A percentile compares a stretch with the other conserved stretches of the same genome.
These are phyloP conservation scores for Microdochium paspali DNA, from an alignment of 2,329 filamentous ascomycete species.

Conservation along the genomic window DNA sequence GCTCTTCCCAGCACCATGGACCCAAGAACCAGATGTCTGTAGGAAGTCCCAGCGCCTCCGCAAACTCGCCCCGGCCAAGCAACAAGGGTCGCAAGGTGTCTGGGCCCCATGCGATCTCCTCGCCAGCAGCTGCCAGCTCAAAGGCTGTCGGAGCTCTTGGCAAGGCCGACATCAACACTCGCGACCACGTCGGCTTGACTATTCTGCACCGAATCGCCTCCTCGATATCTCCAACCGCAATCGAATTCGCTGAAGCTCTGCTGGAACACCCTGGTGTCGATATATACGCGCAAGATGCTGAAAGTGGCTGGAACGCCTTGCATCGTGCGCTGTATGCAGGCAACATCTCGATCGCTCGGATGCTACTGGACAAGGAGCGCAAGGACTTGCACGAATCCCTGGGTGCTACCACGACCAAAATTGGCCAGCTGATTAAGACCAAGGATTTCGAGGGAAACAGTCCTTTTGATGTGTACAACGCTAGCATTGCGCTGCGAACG, in stretches of 20 bases:
- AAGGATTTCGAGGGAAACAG: constrained; percentile 94
- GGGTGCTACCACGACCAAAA: constrained; percentile 47
- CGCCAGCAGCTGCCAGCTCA: constrained; percentile 25
- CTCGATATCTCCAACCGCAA: constrained; percentile 58
- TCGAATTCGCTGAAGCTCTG: constrained; percentile 68
- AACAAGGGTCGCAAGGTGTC: constrained; percentile 43
- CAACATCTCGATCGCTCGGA: constrained; percentile 76
- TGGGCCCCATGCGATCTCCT: constrained; percentile 21
- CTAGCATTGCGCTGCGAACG: constrained; percentile 74
- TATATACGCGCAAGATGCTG: constrained; percentile 75
- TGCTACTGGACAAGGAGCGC: constrained; percentile 71
- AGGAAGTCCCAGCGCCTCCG: constrained; percentile 27
- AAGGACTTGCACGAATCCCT: constrained; percentile 53
- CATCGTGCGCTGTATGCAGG: constrained; percentile 86
- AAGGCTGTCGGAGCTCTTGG: constrained; percentile 35
- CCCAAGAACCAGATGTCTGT: neutral
- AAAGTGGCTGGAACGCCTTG: constrained; percentile 93
- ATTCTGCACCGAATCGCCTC: constrained; percentile 78
- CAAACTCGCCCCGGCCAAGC: constrained; percentile 38
- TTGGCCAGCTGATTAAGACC: constrained; percentile 77
- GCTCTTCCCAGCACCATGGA: constrained; percentile 36
- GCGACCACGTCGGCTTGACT: constrained; percentile 73
- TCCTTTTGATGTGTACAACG: constrained; percentile 85
- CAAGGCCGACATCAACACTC: constrained; percentile 70
- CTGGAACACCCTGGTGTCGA: constrained; percentile 77